These are phyloP conservation scores for Skeletonema potamos DNA, from an alignment of 108 stramenopile species.

Conservation along the genomic window DNA sequence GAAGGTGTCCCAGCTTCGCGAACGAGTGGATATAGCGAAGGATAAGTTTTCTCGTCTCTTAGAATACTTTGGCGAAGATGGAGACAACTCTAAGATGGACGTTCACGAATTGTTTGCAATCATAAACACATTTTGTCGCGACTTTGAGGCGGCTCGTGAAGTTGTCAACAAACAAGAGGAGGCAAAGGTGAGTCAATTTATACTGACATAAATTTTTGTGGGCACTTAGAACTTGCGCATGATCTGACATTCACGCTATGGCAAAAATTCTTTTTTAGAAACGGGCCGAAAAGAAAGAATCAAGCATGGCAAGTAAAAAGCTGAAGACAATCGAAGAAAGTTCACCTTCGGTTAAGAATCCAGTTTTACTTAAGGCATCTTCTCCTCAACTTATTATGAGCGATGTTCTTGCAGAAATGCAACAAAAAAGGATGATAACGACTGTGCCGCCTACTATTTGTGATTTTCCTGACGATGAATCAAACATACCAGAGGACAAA, in stretches of 20 bases:
- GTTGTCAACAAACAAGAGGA: constrained; percentile 68
- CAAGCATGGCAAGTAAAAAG: constrained; percentile 12
- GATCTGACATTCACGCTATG: background rate
- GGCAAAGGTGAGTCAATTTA: constrained; percentile 57
- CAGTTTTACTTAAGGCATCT: constrained; percentile 16
- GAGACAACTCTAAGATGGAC: constrained; percentile 56
- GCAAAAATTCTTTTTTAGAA: constrained; percentile 9
- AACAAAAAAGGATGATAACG: constrained; percentile 13
- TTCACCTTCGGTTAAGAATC: background rate
- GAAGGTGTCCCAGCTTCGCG: constrained; percentile 81
- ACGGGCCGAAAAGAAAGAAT: constrained; percentile 38
- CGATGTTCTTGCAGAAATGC: constrained; percentile 28
- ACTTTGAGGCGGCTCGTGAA: constrained; percentile 78
- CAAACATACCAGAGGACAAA: background rate
- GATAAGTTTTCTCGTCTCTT: constrained; percentile 58
- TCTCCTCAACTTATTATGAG: constrained; percentile 34
- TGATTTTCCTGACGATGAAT: background rate
- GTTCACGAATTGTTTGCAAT: constrained; percentile 87
- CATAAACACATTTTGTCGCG: constrained; percentile 69
- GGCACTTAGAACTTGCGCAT: background rate
- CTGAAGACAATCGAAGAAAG: constrained; percentile 15
- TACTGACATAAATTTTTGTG: background rate
- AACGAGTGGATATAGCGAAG: constrained; percentile 77
- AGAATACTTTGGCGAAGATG: constrained; percentile 86
- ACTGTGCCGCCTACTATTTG: background rate